These are phyloP conservation scores for Wallacemonas sp. DNA, from an alignment of 208 protist genomes.

Conservation along the genomic window DNA sequence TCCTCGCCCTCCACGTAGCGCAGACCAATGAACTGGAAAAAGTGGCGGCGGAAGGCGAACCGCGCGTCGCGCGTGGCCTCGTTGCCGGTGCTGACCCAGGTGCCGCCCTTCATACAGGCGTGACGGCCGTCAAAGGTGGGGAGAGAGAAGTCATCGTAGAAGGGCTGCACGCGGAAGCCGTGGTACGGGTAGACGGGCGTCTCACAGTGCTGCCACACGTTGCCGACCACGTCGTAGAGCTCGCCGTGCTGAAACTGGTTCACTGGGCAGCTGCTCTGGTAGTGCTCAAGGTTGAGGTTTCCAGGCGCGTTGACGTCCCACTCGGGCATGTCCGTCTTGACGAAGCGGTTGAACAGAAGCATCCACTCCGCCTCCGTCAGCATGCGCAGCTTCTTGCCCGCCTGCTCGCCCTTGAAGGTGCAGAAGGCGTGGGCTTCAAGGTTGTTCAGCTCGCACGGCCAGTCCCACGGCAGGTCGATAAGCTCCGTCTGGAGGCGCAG, in stretches of 20 bases:
- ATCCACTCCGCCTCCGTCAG: slow-evolving; percentile 92
- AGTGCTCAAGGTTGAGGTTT: slow-evolving; percentile 89
- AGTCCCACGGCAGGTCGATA: slow-evolving; percentile 94
- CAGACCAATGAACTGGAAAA: slow-evolving; percentile 95
- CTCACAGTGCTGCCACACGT: slow-evolving; percentile 96
- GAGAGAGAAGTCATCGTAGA: slow-evolving; percentile 97
- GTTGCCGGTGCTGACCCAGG: slow-evolving; percentile 94
- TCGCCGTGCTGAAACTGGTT: slow-evolving; percentile 82
- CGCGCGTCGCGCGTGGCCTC: slow-evolving; percentile 92
- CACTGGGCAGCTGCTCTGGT: slow-evolving; percentile 83
- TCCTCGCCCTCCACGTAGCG: slow-evolving; percentile 87
- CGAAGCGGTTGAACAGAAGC: slow-evolving; percentile 81
- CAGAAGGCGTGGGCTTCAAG: slow-evolving; percentile 96
- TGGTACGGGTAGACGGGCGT: slow-evolving; percentile 89
- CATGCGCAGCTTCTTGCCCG: slow-evolving; percentile 81
- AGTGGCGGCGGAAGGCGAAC: slow-evolving; percentile 96
- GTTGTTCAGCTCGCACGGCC: slow-evolving; percentile 96
- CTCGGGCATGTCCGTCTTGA: slow-evolving; percentile 73
- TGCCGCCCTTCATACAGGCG: slow-evolving; percentile 95
- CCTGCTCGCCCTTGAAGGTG: slow-evolving; percentile 88
- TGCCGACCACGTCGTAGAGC: slow-evolving; percentile 94
- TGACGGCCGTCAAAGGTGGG: slow-evolving; percentile 96
- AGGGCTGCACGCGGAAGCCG: slow-evolving; percentile 92
- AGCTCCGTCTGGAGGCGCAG: slow-evolving; percentile 92
- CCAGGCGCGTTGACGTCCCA: slow-evolving; percentile 75